Evolutionary conservation across 2,329 filamentous ascomycete genomes (phyloP).

Genomic region (Fusarium devonianum): DNA sequence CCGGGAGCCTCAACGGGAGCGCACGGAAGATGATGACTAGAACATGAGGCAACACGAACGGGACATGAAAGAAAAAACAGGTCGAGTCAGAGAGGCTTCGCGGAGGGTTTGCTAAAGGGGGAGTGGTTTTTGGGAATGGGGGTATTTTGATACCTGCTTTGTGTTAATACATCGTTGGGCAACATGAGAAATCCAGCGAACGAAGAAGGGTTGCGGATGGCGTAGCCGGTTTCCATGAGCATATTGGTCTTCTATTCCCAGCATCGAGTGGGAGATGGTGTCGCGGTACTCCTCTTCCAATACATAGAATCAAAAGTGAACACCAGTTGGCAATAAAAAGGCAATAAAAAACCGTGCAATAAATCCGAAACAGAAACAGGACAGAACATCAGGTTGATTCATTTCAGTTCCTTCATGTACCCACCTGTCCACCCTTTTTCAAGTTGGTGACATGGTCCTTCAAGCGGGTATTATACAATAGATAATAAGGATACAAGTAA

Average conservation of each 20-base stretch:
- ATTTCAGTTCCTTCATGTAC: constrained; percentile 1
- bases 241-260: constrained; percentile 44
- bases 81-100: constrained; percentile 27
- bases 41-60: constrained; percentile 25
- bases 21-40: constrained; percentile 66
- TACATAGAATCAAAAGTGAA: constrained; percentile 33
- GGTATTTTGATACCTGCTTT: constrained; percentile 41
- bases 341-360: too few species aligned
- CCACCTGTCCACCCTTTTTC: background rate
- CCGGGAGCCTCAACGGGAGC: constrained; percentile 36
- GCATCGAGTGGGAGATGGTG: constrained; percentile 31
- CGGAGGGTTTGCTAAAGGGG: constrained; percentile 21
- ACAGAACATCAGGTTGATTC: background rate
- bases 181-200: constrained; percentile 39
- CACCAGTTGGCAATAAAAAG: constrained; percentile 27
- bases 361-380: too few species aligned
- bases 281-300: constrained; percentile 25
- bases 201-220: constrained; percentile 47
- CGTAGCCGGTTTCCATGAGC: constrained; percentile 48
- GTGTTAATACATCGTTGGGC: constrained; percentile 47
- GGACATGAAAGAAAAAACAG: constrained; percentile 24
- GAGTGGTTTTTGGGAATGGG: constrained; percentile 32
- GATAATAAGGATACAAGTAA: constrained; percentile 2
- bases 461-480: constrained; percentile 3
- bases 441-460: background rate